Conservation (phyloP, 148 eudicot genomes). For the Rheum nobile region DNA sequence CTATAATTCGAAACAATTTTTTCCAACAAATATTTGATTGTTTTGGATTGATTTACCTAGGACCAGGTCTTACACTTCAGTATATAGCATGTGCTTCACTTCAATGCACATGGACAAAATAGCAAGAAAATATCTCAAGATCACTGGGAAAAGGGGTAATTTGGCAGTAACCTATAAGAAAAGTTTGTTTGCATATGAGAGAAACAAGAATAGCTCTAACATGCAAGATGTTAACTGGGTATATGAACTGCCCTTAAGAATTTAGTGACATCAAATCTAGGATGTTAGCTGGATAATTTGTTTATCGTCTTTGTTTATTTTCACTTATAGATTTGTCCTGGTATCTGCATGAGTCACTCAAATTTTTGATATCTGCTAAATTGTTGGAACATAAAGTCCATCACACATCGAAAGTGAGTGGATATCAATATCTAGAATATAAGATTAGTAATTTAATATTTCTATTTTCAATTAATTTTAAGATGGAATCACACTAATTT, state of each 20-base stretch:
- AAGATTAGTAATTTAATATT: too few species aligned
- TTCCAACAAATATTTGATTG: background rate
- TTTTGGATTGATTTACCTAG: background rate
- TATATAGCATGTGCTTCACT: background rate
- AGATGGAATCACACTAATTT: too few species aligned
- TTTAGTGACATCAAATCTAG: background rate
- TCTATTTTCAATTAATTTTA: too few species aligned
- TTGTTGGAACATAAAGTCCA: too few species aligned
- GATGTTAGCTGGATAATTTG: too few species aligned
- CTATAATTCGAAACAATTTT: background rate
- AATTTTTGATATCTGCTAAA: too few species aligned
- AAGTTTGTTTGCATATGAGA: background rate
- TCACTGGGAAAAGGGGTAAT: background rate
- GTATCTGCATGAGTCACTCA: too few species aligned
- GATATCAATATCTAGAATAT: too few species aligned
- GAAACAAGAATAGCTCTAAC: background rate
- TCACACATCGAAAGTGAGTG: too few species aligned
- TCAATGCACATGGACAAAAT: background rate
- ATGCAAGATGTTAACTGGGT: background rate
- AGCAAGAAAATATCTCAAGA: background rate
- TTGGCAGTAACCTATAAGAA: background rate
- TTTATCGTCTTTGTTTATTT: too few species aligned
- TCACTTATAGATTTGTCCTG: too few species aligned
- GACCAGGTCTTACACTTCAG: background rate
- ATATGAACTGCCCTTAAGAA: background rate